Evolutionary conservation across 768 basidiomycete species (phyloP).

Genomic region (Tylopilus sp.): DNA sequence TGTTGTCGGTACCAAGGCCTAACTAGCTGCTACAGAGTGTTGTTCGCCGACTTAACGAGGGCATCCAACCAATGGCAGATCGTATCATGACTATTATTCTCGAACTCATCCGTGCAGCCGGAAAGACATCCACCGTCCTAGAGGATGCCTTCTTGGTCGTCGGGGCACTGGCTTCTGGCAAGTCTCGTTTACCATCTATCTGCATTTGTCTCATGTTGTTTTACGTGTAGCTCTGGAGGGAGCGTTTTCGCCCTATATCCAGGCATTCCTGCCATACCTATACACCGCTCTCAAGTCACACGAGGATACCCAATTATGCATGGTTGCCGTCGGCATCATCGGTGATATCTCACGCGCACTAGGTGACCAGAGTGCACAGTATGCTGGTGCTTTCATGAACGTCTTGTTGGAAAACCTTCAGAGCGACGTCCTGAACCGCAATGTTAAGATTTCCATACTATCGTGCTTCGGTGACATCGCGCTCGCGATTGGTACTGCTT

Average conservation of each 20-base stretch:
- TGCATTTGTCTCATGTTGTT: background rate
- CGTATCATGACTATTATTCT: constrained; percentile 93
- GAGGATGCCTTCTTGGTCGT: constrained; percentile 96
- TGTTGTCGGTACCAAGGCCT: background rate
- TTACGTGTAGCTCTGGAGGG: constrained; percentile 60
- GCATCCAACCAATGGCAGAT: constrained; percentile 86
- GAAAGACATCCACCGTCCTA: constrained; percentile 90
- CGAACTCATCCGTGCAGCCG: constrained; percentile 78
- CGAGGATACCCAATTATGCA: constrained; percentile 95
- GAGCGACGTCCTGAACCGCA: constrained; percentile 84
- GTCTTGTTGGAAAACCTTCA: constrained; percentile 89
- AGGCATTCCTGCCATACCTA: constrained; percentile 81
- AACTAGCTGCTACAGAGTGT: constrained; percentile 55
- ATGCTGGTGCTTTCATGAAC: constrained; percentile 87
- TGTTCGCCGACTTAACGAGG: constrained; percentile 76
- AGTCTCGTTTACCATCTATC: constrained; percentile 12
- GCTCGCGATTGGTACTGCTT: constrained; percentile 79
- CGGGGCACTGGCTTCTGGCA: constrained; percentile 79
- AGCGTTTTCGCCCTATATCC: constrained; percentile 78
- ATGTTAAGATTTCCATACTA: constrained; percentile 95
- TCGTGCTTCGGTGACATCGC: constrained; percentile 97
- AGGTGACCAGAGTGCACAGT: constrained; percentile 77
- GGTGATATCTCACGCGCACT: constrained; percentile 96
- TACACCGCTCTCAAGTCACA: constrained; percentile 87
- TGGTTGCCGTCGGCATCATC: constrained; percentile 92